These are phyloP conservation scores for Bauhinia variegata DNA, from an alignment of 306 rosid genomes.

Conservation along the genomic window DNA sequence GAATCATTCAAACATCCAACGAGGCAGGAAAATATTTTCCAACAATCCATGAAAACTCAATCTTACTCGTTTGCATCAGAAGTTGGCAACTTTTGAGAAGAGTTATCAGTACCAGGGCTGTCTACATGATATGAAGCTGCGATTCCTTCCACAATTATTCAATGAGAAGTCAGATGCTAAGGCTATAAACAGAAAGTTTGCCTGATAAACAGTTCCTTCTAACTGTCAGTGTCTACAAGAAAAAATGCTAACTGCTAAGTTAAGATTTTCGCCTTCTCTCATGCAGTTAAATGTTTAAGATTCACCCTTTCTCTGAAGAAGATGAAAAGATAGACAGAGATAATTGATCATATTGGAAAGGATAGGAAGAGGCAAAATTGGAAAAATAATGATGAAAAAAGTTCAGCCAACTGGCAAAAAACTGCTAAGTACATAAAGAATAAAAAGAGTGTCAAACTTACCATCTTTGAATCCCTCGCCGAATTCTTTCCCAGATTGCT, in stretches of 20 bases:
- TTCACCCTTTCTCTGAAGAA: slow-evolving; percentile 4
- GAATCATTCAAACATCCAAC: slow-evolving; percentile 19
- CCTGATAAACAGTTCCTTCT: neutral
- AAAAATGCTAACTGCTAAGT: neutral
- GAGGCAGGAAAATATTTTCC: neutral
- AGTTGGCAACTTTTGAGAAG: slow-evolving; percentile 59
- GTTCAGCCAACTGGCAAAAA: slow-evolving; percentile 2
- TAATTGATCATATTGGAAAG: neutral
- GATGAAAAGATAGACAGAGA: neutral
- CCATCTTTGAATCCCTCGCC: slow-evolving; percentile 63
- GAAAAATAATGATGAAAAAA: neutral
- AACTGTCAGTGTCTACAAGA: neutral
- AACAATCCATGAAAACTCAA: slow-evolving; percentile 14
- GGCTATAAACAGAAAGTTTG: neutral
- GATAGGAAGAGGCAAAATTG: neutral
- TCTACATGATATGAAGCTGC: slow-evolving; percentile 61
- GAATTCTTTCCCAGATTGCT: slow-evolving; percentile 66
- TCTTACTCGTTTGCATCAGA: slow-evolving; percentile 67
- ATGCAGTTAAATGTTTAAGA: neutral
- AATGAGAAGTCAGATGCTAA: slow-evolving; percentile 29
- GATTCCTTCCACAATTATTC: slow-evolving; percentile 39
- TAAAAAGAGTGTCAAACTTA: slow-evolving; percentile 22
- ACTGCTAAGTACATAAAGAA: slow-evolving; percentile 1
- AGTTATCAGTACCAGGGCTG: slow-evolving; percentile 54
- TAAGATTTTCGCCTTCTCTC: neutral